A percentile compares a stretch with the other conserved stretches of the same genome.
phyloP scores from a whole-genome alignment of 371 early-diverging fungal genomes.

The Batrachochytrium dendrobatidis region DNA sequence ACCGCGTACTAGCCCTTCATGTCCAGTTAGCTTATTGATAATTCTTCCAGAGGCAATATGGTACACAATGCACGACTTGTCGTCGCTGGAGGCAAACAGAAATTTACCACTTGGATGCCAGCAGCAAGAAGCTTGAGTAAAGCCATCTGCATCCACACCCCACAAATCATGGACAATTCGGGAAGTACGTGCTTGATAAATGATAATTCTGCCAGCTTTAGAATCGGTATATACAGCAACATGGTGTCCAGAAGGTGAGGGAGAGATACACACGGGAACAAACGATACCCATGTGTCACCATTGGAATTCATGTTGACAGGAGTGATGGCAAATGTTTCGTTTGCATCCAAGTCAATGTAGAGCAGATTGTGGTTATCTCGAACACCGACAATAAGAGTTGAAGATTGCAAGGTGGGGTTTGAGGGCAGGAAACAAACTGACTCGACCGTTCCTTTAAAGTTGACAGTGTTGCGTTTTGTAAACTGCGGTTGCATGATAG shows the following conservation, averaged over 20 bases:
- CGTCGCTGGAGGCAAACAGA: constrained; percentile 64
- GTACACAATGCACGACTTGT: constrained; percentile 49
- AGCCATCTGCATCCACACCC: constrained; percentile 50
- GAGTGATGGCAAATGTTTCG: constrained; percentile 21
- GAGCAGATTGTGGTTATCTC: constrained; percentile 67
- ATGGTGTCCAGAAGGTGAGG: constrained; percentile 46
- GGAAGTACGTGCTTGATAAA: constrained; percentile 45
- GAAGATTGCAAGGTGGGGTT: constrained; percentile 11
- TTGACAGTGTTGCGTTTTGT: not conserved
- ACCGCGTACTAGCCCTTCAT: constrained; percentile 43
- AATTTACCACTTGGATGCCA: constrained; percentile 60
- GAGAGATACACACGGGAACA: constrained; percentile 59
- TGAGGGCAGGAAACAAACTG: constrained; percentile 43
- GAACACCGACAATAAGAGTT: constrained; percentile 51
- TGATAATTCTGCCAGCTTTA: constrained; percentile 57
- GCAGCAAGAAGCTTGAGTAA: constrained; percentile 51
- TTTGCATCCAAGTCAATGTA: constrained; percentile 44
- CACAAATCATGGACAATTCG: constrained; percentile 58
- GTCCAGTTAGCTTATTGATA: constrained; percentile 44
- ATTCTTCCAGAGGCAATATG: constrained; percentile 50
- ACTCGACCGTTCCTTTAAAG: constrained; percentile 55
- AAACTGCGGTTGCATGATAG: not conserved
- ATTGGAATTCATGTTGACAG: constrained; percentile 67
- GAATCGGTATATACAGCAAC: constrained; percentile 66
- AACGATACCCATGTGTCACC: constrained; percentile 79